phyloP scores from a whole-genome alignment of 805 yeast species.

The Clavispora asparagi region DNA sequence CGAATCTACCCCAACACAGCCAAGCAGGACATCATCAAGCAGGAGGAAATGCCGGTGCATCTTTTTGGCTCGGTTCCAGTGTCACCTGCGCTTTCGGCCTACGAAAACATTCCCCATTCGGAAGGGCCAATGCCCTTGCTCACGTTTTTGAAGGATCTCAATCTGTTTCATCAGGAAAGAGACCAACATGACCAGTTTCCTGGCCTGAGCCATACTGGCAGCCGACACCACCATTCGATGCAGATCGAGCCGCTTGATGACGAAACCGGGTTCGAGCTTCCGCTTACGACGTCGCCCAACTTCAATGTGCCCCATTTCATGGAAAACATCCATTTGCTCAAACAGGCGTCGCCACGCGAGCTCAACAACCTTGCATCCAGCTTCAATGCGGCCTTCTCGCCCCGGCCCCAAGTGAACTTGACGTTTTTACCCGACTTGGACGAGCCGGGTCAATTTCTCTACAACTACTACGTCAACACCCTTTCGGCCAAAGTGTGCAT shows the following conservation, averaged over 20 bases:
- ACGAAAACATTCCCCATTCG: not conserved
- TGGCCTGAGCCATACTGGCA: not conserved
- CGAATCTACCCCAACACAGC: too few relatives aligned
- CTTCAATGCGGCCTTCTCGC: conserved; percentile 19
- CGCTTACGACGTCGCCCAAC: not conserved
- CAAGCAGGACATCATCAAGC: not conserved
- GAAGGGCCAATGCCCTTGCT: not conserved
- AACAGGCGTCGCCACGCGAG: conserved; percentile 4
- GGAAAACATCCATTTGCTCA: conserved; percentile 10
- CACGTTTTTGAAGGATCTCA: not conserved
- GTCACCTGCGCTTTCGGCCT: not conserved
- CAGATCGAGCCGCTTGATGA: not conserved
- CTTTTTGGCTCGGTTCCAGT: not conserved
- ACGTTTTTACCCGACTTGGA: conserved; percentile 14
- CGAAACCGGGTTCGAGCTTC: not conserved
- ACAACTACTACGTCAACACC: conserved; percentile 45
- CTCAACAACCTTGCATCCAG: conserved; percentile 10
- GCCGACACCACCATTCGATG: not conserved
- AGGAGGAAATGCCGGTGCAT: not conserved
- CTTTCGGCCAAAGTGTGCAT: conserved; percentile 40
- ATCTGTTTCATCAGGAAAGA: not conserved
- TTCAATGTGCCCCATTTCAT: conserved; percentile 11
- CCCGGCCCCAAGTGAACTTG: conserved; percentile 22
- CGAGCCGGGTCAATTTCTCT: conserved; percentile 25
- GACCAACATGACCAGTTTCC: not conserved